Base-by-base conservation (phyloP, 345 rosid species). In the Noccaea caerulescens region DNA sequence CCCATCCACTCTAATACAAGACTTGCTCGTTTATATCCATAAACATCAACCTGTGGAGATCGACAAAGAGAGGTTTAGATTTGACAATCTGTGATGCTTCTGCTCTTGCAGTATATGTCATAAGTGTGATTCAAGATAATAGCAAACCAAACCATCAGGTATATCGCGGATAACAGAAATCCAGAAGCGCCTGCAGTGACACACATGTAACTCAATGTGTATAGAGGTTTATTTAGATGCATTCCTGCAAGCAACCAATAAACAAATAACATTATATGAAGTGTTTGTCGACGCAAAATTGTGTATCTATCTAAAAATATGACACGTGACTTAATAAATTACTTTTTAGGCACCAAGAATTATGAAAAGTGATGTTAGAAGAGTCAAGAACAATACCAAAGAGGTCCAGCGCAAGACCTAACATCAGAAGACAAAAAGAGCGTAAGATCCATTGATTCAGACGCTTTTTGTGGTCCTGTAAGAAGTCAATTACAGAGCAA, bases 1-100 rank as follows among this genome's bases (percentile, higher is more conserved):
- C 96, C 98, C 82, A 85, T 86, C 98, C 96, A 92, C 76, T 92
- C 91, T 6, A 88, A 75, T n/a, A 80, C 81, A n/a, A 47, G 14
- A 42, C 84, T 78, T 34, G 57, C 33, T 46, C 83, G 69, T 76
- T 86, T 81, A 60, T 74, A 79, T 76, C 87, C 87, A 53, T 44
- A 77, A 44, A 83, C 82, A 61, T 92, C 98, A 27, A 86, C 89
- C 94, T 88, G 80, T 51, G 20, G 58, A 66, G 27, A 54, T 23
- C 6, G 33, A 51, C 3, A 27, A 18, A 49, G 13, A 39, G 23
- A 71, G 25, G 8, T 51, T 61, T 42, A 52, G 61, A 52, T 32
- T 50, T 18, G 50, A 69, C 39, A 20, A 36, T 58, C 30, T 11
- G 10, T 55, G 41, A 3, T 54, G 10, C 39, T 55, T 3, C 10